Conservation (phyloP, 176 grass and related monocot genomes). For the Themeda triandra region DNA sequence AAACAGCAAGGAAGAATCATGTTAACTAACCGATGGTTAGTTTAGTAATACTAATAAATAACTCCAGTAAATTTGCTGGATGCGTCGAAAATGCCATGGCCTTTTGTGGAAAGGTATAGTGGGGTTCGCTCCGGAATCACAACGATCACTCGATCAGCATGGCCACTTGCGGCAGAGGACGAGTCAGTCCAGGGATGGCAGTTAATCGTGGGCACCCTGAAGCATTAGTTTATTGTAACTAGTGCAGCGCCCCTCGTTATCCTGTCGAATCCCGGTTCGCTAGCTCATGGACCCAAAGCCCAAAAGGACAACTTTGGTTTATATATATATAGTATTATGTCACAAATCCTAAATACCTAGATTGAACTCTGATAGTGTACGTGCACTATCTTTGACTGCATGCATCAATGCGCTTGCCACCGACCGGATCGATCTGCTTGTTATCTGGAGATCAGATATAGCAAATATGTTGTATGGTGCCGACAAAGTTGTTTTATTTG, state of each 20-base stretch:
- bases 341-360: too few species aligned
- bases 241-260: slow-evolving; percentile 20
- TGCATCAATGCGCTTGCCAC: too few species aligned
- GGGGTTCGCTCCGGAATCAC: slow-evolving; percentile 52
- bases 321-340: too few species aligned
- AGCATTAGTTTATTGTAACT: slow-evolving; percentile 23
- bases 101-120: slow-evolving; percentile 27
- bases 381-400: too few species aligned
- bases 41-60: not conserved
- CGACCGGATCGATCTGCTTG: too few species aligned
- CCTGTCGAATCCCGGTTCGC: slow-evolving; percentile 21
- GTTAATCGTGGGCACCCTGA: slow-evolving; percentile 50
- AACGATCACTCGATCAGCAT: slow-evolving; percentile 25
- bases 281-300: not conserved
- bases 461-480: too few species aligned
- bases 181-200: not conserved
- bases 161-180: not conserved
- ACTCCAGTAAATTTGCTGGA: not conserved
- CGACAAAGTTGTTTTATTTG: too few species aligned
- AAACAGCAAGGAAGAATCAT: not conserved
- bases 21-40: not conserved
- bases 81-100: not conserved
- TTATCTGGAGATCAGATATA: too few species aligned
- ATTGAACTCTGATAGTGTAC: too few species aligned
- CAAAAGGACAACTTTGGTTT: not conserved